phyloP scores from a whole-genome alignment of 495 filamentous ascomycete genomes.

The Bacidia gigantensis region DNA sequence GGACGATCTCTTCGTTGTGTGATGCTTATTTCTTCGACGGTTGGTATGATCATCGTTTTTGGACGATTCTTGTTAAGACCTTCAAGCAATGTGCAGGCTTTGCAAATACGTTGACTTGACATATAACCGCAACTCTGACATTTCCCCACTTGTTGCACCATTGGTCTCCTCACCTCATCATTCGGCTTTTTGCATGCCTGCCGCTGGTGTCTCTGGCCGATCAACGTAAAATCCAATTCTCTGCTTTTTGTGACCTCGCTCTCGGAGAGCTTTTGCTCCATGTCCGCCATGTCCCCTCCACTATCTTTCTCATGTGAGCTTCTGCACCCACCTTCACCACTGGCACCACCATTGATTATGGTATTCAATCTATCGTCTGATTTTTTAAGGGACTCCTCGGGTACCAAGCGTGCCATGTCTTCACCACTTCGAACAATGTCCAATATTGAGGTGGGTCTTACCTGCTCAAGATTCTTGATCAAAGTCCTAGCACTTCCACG shows the following conservation, averaged over 20 bases:
- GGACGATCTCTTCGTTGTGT: not conserved
- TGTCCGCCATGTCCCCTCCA: slow-evolving; percentile 81
- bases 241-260: slow-evolving; percentile 49
- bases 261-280: slow-evolving; percentile 65
- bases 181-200: slow-evolving; percentile 18
- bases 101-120: slow-evolving; percentile 88
- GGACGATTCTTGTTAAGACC: slow-evolving; percentile 84
- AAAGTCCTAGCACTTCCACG: slow-evolving; percentile 77
- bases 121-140: slow-evolving; percentile 88
- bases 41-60: slow-evolving; percentile 32
- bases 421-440: slow-evolving; percentile 92
- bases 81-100: slow-evolving; percentile 83
- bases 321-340: slow-evolving; percentile 58
- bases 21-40: not conserved
- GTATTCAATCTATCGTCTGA: slow-evolving; percentile 18
- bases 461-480: slow-evolving; percentile 88
- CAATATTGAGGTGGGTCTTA: slow-evolving; percentile 83
- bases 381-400: slow-evolving; percentile 31
- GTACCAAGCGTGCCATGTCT: slow-evolving; percentile 84
- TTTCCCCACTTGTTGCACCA: slow-evolving; percentile 62
- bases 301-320: slow-evolving; percentile 53
- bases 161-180: slow-evolving; percentile 26
- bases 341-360: slow-evolving; percentile 34
- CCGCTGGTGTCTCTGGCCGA: slow-evolving; percentile 20
- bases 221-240: slow-evolving; percentile 56